Evolutionary conservation across 1,139 yeast species (phyloP).

Genomic region (Suhomyces bokatorum): DNA sequence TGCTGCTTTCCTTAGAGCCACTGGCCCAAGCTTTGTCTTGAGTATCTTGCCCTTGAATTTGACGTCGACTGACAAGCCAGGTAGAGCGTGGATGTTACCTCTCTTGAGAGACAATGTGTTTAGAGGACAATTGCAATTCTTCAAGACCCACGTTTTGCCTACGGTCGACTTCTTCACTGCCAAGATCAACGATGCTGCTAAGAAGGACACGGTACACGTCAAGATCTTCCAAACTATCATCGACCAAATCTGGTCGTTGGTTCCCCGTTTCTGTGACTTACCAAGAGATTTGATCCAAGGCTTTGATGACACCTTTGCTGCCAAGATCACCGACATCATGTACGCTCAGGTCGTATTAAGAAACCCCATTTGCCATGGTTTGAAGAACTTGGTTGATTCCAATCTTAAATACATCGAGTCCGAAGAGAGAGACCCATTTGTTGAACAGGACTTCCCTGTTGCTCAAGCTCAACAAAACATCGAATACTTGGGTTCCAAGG

Average conservation of each 20-base stretch:
- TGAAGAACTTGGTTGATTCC: conserved; percentile 77
- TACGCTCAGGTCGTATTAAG: conserved; percentile 77
- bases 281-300: conserved; percentile 69
- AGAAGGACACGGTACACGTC: conserved; percentile 58
- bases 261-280: conserved; percentile 87
- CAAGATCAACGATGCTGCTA: conserved; percentile 44
- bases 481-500: conserved; percentile 60
- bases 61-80: conserved; percentile 45
- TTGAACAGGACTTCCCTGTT: conserved; percentile 62
- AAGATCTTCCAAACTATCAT: conserved; percentile 80
- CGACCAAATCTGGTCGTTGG: conserved; percentile 89
- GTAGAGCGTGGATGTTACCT: conserved; percentile 97
- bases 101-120: conserved; percentile 82
- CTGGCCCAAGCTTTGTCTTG: conserved; percentile 87
- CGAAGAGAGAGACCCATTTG: conserved; percentile 54
- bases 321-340: conserved; percentile 68
- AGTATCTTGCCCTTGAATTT: conserved; percentile 77
- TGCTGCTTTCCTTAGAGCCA: conserved; percentile 70
- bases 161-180: conserved; percentile 57
- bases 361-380: conserved; percentile 75
- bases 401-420: conserved; percentile 64
- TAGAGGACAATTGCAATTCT: conserved; percentile 67
- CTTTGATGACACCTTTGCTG: conserved; percentile 77
- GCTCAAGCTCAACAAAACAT: conserved; percentile 57
- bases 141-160: conserved; percentile 65